Evolutionary conservation across 805 yeast species (phyloP).

Genomic region (Candida multigemmis): DNA sequence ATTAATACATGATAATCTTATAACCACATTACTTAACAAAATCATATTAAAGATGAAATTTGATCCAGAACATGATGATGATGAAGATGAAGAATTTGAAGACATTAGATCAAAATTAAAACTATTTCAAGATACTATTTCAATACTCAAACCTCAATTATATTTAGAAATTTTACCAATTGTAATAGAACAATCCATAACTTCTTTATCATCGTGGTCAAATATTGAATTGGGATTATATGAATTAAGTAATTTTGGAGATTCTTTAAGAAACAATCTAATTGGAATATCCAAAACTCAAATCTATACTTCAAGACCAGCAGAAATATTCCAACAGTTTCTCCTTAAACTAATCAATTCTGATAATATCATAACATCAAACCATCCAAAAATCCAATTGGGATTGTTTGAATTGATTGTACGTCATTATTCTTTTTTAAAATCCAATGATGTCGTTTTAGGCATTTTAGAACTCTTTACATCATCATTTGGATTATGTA

Average conservation of each 20-base stretch:
- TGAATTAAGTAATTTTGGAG: slow-evolving; percentile 73
- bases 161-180: slow-evolving; percentile 50
- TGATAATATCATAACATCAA: slow-evolving; percentile 34
- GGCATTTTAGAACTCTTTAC: slow-evolving; percentile 71
- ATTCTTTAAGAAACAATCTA: slow-evolving; percentile 69
- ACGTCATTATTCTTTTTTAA: slow-evolving; percentile 56
- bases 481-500: slow-evolving; percentile 75
- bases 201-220: slow-evolving; percentile 46
- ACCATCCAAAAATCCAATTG: slow-evolving; percentile 77
- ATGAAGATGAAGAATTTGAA: slow-evolving; percentile 64
- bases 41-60: slow-evolving; percentile 71
- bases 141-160: slow-evolving; percentile 45
- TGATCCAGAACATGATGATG: slow-evolving; percentile 72
- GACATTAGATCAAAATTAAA: slow-evolving; percentile 72
- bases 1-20: slow-evolving; percentile 34
- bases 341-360: slow-evolving; percentile 46
- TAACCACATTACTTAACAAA: slow-evolving; percentile 57
- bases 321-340: slow-evolving; percentile 51
- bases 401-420: slow-evolving; percentile 78
- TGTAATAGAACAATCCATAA: slow-evolving; percentile 46
- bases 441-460: slow-evolving; percentile 28
- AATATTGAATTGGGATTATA: slow-evolving; percentile 78
- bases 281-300: slow-evolving; percentile 61
- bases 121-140: slow-evolving; percentile 76
- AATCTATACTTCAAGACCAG: slow-evolving; percentile 58